Evolutionary conservation across 306 rosid genomes (phyloP).

Genomic region (Crotalaria pallida): DNA sequence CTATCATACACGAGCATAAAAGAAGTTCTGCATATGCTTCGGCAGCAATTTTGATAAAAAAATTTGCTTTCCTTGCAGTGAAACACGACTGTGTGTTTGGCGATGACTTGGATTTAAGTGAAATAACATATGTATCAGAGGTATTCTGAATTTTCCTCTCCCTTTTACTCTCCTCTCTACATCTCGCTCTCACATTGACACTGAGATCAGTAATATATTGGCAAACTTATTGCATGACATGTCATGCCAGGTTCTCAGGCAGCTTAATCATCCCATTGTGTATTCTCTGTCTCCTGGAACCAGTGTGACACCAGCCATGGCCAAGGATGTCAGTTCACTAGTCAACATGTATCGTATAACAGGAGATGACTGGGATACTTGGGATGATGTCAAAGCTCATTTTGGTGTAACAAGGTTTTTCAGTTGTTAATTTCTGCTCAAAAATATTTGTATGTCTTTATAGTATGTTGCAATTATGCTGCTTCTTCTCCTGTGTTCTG

Average conservation of each 20-base stretch:
- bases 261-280: conserved; percentile 55
- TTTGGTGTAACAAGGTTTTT: conserved; percentile 73
- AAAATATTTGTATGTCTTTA: conserved; percentile 5
- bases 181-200: conserved; percentile 3
- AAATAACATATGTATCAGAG: conserved; percentile 72
- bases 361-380: conserved; percentile 93
- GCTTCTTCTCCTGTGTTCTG: conserved; percentile 15
- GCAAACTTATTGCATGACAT: conserved; percentile 10
- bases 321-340: conserved; percentile 58
- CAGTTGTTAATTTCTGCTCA: background rate
- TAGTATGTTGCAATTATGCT: background rate
- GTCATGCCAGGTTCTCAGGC: conserved; percentile 55
- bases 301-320: conserved; percentile 71
- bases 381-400: conserved; percentile 67
- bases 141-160: conserved; percentile 32
- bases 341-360: conserved; percentile 91
- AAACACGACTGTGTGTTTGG: conserved; percentile 97
- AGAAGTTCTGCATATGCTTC: background rate
- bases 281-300: conserved; percentile 93
- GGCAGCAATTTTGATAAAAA: conserved; percentile 4
- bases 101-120: conserved; percentile 72
- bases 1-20: background rate
- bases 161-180: background rate
- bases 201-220: background rate
- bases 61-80: conserved; percentile 46